Evolutionary conservation across 306 rosid species (phyloP), one percentile per base, ranked within the genome.

Genomic region (Abrus pulchellus): DNA sequence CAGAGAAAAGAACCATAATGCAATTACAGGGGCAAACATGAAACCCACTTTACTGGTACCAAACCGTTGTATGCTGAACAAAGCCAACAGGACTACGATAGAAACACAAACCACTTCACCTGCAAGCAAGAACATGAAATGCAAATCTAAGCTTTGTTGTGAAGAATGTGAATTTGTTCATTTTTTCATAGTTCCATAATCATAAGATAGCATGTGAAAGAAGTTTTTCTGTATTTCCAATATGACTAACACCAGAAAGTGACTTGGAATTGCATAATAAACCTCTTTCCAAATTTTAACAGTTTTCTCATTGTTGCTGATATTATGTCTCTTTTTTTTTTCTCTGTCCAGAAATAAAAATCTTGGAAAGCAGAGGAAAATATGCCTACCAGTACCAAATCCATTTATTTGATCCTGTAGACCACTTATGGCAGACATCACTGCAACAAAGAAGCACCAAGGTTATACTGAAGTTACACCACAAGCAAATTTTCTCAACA

Each of bases 351-450:
- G 20, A 75, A 68, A 54, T 30, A 38, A 59, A 63, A 34, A 72
- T 34, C 76, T 28, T 53, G 59, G 68, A 49, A 49, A 45, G 69
- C 49, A 76, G 78, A 69, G 59, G 81, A 85, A 83, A 70, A 68
- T 82, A 65, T 86, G 87, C 96, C 60, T 83, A 95, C 99, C 80
- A 88, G 96, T 87, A 72, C 91, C 89, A 30, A 95, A 86, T 71
- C 93, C 94, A 4, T 82, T 49, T 79, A 93, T 72, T 85, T 91
- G 83, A 85, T 85, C 94, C 83, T 93, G 84, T 82, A 95, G 84
- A 66, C 99, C 99, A 80, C 98, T 95, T 73, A 93, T 90, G 63
- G 99, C 96, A 71, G 99, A 91, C 91, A 88, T 87, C 90, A 95
- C 99, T 93, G 92, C 69, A 83, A 76, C 54, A 82, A 83, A 83